Evolutionary conservation across 805 yeast genomes (phyloP).

Genomic region (Barnettozyma vustinii): DNA sequence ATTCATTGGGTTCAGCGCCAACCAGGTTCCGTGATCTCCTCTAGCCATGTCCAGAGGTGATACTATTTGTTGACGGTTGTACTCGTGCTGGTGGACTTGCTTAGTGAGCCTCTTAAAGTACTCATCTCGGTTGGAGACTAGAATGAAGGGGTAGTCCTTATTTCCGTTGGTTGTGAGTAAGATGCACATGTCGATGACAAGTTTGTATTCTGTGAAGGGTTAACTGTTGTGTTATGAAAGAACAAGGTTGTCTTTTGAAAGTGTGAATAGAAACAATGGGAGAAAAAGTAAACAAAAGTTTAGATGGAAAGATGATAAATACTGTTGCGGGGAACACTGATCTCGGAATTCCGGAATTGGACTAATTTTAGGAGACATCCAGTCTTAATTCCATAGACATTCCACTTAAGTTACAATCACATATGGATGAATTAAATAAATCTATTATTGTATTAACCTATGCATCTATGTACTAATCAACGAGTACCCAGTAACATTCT

Average conservation of each 20-base stretch:
- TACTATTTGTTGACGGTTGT: constrained; percentile 34
- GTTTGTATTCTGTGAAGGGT: too few species aligned
- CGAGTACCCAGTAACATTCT: constrained; percentile 70
- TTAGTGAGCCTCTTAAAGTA: constrained; percentile 68
- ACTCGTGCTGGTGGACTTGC: constrained; percentile 38
- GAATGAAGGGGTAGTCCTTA: constrained; percentile 67
- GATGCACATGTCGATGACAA: constrained; percentile 60
- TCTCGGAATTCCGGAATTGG: too few species aligned
- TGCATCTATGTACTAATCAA: constrained; percentile 44
- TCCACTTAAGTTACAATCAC: too few species aligned
- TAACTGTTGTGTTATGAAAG: too few species aligned
- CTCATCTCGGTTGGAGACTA: constrained; percentile 87
- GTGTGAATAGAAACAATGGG: too few species aligned
- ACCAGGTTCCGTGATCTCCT: constrained; percentile 85
- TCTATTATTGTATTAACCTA: neutral
- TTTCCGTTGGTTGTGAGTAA: constrained; percentile 61
- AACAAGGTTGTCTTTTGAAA: too few species aligned
- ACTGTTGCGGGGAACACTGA: neutral
- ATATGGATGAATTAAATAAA: too few species aligned
- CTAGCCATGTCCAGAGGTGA: constrained; percentile 74
- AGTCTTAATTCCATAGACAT: too few species aligned
- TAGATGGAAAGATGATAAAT: neutral
- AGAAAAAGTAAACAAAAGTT: neutral
- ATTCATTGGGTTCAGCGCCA: constrained; percentile 51
- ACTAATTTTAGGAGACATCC: too few species aligned